Conservation (phyloP, 805 yeast genomes). For the Wilhelminamyces savonicus region DNA sequence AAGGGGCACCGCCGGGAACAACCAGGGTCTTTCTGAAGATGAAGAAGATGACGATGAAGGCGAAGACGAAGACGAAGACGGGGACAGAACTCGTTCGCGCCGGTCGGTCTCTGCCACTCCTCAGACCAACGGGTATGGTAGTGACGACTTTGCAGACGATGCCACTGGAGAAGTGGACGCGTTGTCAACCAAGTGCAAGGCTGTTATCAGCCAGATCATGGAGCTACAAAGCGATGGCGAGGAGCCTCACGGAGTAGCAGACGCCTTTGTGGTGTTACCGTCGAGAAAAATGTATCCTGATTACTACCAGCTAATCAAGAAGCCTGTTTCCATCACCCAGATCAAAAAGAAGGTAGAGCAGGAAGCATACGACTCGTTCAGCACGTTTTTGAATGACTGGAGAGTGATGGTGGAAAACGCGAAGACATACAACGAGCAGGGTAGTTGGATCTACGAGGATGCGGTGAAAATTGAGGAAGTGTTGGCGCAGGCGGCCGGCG, state of each 20-base stretch:
- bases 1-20: constrained; percentile 9
- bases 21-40: too few relatives aligned
- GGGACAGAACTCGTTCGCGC: constrained; percentile 6
- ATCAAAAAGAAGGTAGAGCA: constrained; percentile 44
- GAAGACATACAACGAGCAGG: constrained; percentile 10
- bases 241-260: constrained; percentile 30
- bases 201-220: constrained; percentile 38
- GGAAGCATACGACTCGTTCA: constrained; percentile 29
- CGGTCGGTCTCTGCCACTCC: constrained; percentile 4
- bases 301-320: constrained; percentile 39
- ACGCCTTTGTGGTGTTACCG: constrained; percentile 45
- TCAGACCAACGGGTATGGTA: neutral
- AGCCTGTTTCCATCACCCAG: constrained; percentile 55
- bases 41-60: constrained; percentile 7
- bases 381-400: constrained; percentile 54
- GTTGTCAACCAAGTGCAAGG: constrained; percentile 16
- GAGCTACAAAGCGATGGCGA: constrained; percentile 35
- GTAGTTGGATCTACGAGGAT: constrained; percentile 11
- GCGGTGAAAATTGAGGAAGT: constrained; percentile 42
- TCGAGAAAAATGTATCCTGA: constrained; percentile 34
- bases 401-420: constrained; percentile 57
- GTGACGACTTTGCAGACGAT: constrained; percentile 8
- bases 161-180: constrained; percentile 6
- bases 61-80: constrained; percentile 8
- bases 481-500: too few relatives aligned